Conservation (phyloP, 805 yeast genomes). For the Teunomyces kruisii region DNA sequence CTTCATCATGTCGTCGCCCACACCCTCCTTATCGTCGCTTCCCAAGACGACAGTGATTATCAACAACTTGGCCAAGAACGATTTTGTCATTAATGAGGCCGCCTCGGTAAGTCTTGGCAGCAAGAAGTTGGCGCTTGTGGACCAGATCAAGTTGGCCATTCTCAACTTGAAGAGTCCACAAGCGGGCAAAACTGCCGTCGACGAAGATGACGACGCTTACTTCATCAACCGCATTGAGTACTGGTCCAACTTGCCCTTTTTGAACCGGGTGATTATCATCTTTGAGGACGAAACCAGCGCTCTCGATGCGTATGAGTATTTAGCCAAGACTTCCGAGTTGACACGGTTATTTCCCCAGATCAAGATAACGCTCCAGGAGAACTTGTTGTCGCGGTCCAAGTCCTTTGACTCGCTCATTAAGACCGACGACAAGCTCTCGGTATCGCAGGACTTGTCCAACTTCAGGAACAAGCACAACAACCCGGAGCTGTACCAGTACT, state of each 20-base stretch:
- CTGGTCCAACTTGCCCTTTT: constrained; percentile 41
- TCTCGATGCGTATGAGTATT: constrained; percentile 18
- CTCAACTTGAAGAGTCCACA: constrained; percentile 19
- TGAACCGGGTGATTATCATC: constrained; percentile 38
- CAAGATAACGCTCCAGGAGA: constrained; percentile 37
- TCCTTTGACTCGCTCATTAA: constrained; percentile 19
- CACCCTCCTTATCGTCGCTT: constrained; percentile 29
- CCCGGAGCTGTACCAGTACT: constrained; percentile 15
- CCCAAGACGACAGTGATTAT: constrained; percentile 34
- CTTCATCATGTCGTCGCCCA: constrained; percentile 40
- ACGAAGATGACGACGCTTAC: constrained; percentile 16
- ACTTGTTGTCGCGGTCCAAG: constrained; percentile 34
- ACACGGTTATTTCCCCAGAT: constrained; percentile 14
- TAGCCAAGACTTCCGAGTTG: constrained; percentile 12
- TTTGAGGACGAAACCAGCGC: constrained; percentile 32
- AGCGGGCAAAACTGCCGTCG: too few relatives aligned
- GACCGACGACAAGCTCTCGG: constrained; percentile 19
- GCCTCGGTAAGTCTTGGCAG: constrained; percentile 3
- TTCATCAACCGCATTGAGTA: constrained; percentile 26
- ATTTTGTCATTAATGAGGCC: constrained; percentile 21
- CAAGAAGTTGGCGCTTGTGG: constrained; percentile 29
- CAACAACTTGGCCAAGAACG: constrained; percentile 30
- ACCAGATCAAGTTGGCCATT: constrained; percentile 32
- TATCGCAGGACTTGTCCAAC: constrained; percentile 20
- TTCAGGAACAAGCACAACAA: constrained; percentile 22